Evolutionary conservation across 176 grass and related monocot species (phyloP), one percentile per base, ranked within the genome.

Genomic region (Eleusine indica): DNA sequence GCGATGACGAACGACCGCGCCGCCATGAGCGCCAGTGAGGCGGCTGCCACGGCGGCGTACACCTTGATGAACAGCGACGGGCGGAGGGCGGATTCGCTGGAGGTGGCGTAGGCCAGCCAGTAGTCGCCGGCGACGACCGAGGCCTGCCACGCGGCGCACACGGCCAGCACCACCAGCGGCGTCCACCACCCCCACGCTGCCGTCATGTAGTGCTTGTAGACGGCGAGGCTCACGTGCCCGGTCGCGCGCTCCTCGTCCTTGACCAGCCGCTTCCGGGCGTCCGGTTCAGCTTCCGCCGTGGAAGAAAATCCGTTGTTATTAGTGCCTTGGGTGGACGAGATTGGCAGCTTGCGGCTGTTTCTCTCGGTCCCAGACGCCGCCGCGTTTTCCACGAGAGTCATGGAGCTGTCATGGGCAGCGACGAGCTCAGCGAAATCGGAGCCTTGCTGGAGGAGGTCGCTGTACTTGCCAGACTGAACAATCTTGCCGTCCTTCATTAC

Each of bases 181-280:
- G 91, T 92, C 91, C 91, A 93, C 96, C 96, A 98, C 19, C 96
- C 96, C 93, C 96, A 98, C 32, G 91, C 96, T 77, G 93, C 58
- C 73, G 95, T 94, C 60, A 94, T 80, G 49, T 94, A 98, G 42
- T 86, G 21, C 84, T 91, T 92, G 82, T 98, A 93, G 40, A 94
- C 76, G 30, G 66, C 72, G 66, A 85, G 90, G 71, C 88, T 94
- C 78, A 98, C 88, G 84, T 94, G 95, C 21, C 92, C 92, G 82
- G 84, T 91, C 78, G 84, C 95, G 70, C 95, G 87, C 78, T 97
- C 79, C 82, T 97, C 95, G 83, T 97, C 95, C 53, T 91, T 35
- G 32, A 35, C 32, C 32, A 35, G 2, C 32, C 32, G 32, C 32
- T 35, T 35, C 32, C 32, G 32, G 32, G 32, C 32, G 32, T 35